These are phyloP conservation scores for Daldinia grandis DNA, from an alignment of 495 filamentous ascomycete genomes.

Conservation along the genomic window DNA sequence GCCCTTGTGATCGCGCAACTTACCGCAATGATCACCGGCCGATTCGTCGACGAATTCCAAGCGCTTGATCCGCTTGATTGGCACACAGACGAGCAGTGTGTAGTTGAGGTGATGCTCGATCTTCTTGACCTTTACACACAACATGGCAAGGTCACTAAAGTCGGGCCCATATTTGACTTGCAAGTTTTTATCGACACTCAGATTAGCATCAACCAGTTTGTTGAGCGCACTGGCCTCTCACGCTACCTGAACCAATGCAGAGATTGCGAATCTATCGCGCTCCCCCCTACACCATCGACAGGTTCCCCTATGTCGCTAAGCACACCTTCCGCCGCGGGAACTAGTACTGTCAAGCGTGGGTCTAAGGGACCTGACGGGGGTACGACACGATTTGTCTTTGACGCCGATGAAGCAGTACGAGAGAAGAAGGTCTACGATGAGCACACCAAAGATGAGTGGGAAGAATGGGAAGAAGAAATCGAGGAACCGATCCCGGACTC, in stretches of 20 bases:
- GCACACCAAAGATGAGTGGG: conserved; percentile 78
- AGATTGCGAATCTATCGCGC: conserved; percentile 52
- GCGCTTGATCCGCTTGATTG: conserved; percentile 53
- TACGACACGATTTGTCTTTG: conserved; percentile 91
- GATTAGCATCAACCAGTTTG: conserved; percentile 83
- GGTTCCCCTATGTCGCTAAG: conserved; percentile 51
- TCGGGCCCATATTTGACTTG: conserved; percentile 74
- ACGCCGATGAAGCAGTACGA: conserved; percentile 73
- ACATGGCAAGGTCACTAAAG: conserved; percentile 72
- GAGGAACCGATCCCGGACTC: conserved; percentile 58
- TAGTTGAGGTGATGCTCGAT: conserved; percentile 88
- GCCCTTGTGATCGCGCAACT: conserved; percentile 85
- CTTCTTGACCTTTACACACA: conserved; percentile 86
- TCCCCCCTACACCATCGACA: conserved; percentile 44
- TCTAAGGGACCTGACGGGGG: conserved; percentile 68
- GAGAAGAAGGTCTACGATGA: conserved; percentile 74
- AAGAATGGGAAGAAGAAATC: conserved; percentile 76
- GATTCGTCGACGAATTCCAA: conserved; percentile 54
- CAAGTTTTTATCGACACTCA: conserved; percentile 83
- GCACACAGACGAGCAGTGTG: conserved; percentile 69
- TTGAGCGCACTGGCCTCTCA: conserved; percentile 50
- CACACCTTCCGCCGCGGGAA: conserved; percentile 47
- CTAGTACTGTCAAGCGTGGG: conserved; percentile 53
- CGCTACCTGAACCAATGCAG: conserved; percentile 55
- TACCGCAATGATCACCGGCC: conserved; percentile 69